Base-by-base conservation (phyloP, 768 basidiomycete species). In the Leucosporidium creatinivorum region DNA sequence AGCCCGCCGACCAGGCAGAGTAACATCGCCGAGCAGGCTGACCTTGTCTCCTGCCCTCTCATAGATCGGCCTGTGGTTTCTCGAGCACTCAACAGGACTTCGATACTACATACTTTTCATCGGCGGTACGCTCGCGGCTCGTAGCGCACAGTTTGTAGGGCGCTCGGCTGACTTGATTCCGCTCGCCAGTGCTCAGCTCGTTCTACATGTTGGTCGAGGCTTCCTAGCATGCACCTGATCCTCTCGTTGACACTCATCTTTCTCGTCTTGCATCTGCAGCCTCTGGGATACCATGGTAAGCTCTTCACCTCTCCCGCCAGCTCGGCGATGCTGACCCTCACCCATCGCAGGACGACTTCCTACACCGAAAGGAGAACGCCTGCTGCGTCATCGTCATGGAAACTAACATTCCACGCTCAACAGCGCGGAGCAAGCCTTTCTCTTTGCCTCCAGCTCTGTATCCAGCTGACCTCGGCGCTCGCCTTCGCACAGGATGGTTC, bases 321-420 rank as follows among this genome's bases (percentile, higher is more conserved):
- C 19, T n/a, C 15, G 13, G 26, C 51, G 23, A 25, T 18, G 23
- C 50, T 33, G 5, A 31, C 25, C 4, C 4, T 15, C 28, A 21
- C 25, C 10, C 33, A 5, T 19, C n/a, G 21, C 30, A 66, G 65
- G 65, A 66, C 65, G 65, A 66, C 54, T 66, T 49, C 25, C 26
- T 66, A 18, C 60, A 66, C 28, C 52, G 59, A 10, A 66, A 66
- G 21, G 52, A 49, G 17, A 66, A 66, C 60, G 52, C 48, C 8
- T 66, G 65, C 65, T 66, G 65, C 54, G 60, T 61, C 54, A 60
- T 66, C 21, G 55, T 66, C 54, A 44, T 57, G 28, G 59, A 66
- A 48, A 56, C 65, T 1, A 47, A 66, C 55, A 66, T 54, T 36
- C 31, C 26, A 9, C 23, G 21, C 17, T 1, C n/a, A 12, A 51